Evolutionary conservation across 805 yeast genomes (phyloP).

Genomic region (Saccharomycopsis fodiens): DNA sequence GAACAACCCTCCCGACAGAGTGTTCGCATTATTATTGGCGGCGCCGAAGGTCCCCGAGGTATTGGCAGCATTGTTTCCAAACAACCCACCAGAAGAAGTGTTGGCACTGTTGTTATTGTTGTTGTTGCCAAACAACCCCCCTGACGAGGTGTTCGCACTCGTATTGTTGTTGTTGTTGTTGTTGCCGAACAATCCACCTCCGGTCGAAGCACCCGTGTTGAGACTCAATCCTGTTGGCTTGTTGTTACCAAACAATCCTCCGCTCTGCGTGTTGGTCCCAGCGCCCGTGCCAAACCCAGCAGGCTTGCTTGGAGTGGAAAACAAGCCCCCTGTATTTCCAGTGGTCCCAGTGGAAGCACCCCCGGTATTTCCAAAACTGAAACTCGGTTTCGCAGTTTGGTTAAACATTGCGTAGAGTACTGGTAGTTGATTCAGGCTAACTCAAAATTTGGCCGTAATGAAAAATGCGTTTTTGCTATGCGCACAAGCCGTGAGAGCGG

Average conservation of each 20-base stretch:
- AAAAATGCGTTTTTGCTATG: too few species aligned
- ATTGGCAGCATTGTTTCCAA: conserved; percentile 23
- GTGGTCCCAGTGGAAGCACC: neutral
- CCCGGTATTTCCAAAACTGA: neutral
- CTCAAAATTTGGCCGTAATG: too few species aligned
- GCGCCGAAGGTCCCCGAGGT: conserved; percentile 29
- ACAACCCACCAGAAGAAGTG: conserved; percentile 24
- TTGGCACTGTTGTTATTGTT: conserved; percentile 20
- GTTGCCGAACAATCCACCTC: conserved; percentile 18
- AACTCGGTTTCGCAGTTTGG: neutral
- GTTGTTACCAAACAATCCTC: conserved; percentile 8
- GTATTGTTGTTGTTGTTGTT: conserved; percentile 12
- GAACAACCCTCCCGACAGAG: conserved; percentile 28
- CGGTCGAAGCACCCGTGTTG: conserved; percentile 3
- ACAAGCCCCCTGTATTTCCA: neutral
- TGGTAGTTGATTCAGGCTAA: too few species aligned
- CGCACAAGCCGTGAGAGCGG: too few species aligned
- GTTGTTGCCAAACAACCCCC: conserved; percentile 25
- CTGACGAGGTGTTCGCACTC: conserved; percentile 20
- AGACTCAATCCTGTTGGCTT: conserved; percentile 2
- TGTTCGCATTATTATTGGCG: conserved; percentile 18
- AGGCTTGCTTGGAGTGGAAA: neutral
- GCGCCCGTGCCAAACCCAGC: conserved; percentile 22
- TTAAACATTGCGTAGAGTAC: too few species aligned
- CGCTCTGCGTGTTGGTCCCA: conserved; percentile 6